phyloP scores from a whole-genome alignment of 768 basidiomycete genomes.

The Mycena sanguinolenta region DNA sequence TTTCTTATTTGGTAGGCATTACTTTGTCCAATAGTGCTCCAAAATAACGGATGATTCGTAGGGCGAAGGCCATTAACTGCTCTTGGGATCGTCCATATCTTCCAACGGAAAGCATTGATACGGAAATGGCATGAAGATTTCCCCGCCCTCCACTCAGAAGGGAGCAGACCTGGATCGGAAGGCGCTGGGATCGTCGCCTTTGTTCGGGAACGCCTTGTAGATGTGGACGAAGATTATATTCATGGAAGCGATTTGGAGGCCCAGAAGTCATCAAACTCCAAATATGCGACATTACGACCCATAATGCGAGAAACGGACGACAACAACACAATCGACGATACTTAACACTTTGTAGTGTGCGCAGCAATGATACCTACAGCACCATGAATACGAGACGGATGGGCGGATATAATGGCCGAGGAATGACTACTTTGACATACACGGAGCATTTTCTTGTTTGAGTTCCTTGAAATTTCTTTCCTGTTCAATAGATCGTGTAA shows the following conservation, averaged over 20 bases:
- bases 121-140: constrained; percentile 22
- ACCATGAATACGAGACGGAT: no score
- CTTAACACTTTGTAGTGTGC: no score
- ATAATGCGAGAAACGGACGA: not conserved
- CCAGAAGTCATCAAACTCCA: not conserved
- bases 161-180: not conserved
- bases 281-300: not conserved
- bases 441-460: no score
- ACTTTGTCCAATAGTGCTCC: no score
- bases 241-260: not conserved
- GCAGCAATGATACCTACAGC: no score
- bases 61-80: constrained; percentile 21
- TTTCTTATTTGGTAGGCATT: constrained; percentile 17
- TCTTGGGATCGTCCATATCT: constrained; percentile 16
- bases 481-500: no score
- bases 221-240: not conserved
- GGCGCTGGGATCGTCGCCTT: constrained; percentile 24
- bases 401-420: no score
- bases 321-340: not conserved
- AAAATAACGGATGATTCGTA: not conserved
- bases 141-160: constrained; percentile 22
- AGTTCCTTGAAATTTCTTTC: no score
- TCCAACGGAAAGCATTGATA: constrained; percentile 8
- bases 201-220: constrained; percentile 21
- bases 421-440: not conserved